Base-by-base conservation (phyloP, 2,329 filamentous ascomycete genomes). In the Verruconis gallopava region DNA sequence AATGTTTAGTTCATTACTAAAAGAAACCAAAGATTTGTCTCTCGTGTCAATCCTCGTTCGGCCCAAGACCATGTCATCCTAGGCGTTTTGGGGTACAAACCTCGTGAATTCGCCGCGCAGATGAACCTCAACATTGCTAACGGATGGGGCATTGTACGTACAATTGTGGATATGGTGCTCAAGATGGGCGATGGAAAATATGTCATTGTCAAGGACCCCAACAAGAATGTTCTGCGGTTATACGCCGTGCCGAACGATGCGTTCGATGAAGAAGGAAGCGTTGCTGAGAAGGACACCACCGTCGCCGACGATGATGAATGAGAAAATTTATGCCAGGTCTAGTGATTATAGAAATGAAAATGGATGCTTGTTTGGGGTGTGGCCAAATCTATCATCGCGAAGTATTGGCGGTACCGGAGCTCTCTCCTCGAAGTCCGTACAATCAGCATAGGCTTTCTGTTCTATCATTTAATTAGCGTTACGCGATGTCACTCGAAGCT, bases 121-220 rank as follows among this genome's bases (percentile, higher is more conserved):
- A 98, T 98, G 91, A 95, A 95, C 68, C 67, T 98, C 55, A 93
- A 88, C 55, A 75, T 96, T 44, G 83, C 82, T 66, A 98, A 98
- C 66, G 91, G 91, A 49, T 98, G 91, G 91, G 91, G 91, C 63
- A 96, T 98, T 51, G 91, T 98, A 46, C 85, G 91, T 51, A 98
- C 91, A 39, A 95, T 98, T 57, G 85, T 85, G 53, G 91, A 98
- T 65, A 93, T 96, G 81, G 82, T 80, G 55, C 73, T 86, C 53
- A 76, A 79, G 62, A 76, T 79, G 63, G 72, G 77, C 37, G 81
- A 86, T 52, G 81, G 80, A 63, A 88, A 88, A 68, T 91, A 83
- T 53, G 79, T 91, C 15, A 66, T 79, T 19, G 71, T 79, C 55
- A 79, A 80, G 79, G 91, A 98, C 64, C 91, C 91, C 46, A 98